Conservation (phyloP, 805 yeast genomes). For the Dipodascus albidus region DNA sequence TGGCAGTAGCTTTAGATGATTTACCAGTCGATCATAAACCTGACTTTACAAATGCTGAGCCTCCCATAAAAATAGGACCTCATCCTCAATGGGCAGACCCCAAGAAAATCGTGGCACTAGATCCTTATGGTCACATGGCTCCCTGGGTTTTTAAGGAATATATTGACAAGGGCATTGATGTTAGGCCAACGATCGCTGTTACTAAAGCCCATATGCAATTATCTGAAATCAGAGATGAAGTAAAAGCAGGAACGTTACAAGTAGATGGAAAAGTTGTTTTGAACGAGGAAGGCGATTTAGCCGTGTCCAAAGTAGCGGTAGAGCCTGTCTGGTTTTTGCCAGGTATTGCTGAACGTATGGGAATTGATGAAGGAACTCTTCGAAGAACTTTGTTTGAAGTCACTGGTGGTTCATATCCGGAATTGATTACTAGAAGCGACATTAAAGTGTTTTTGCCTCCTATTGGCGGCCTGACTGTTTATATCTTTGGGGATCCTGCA, state of each 20-base stretch:
- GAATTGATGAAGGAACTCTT: slow-evolving; percentile 42
- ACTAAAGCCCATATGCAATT: slow-evolving; percentile 56
- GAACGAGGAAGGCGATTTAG: slow-evolving; percentile 48
- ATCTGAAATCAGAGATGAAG: slow-evolving; percentile 46
- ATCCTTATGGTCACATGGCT: slow-evolving; percentile 56
- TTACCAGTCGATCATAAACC: slow-evolving; percentile 41
- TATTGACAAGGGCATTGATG: slow-evolving; percentile 38
- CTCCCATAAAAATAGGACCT: slow-evolving; percentile 44
- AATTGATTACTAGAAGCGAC: slow-evolving; percentile 55
- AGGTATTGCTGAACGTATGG: slow-evolving; percentile 54
- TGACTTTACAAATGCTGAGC: slow-evolving; percentile 53
- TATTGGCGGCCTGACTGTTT: slow-evolving; percentile 56
- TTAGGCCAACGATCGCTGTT: slow-evolving; percentile 54
- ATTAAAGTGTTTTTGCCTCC: slow-evolving; percentile 57
- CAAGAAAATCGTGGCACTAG: slow-evolving; percentile 52
- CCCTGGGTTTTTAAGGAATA: slow-evolving; percentile 44
- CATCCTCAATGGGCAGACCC: slow-evolving; percentile 45
- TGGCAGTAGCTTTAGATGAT: slow-evolving; percentile 52
- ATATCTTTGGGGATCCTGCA: slow-evolving; percentile 52
- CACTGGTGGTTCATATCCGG: slow-evolving; percentile 64
- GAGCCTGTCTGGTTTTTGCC: slow-evolving; percentile 67
- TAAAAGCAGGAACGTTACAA: slow-evolving; percentile 37
- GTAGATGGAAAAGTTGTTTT: slow-evolving; percentile 54
- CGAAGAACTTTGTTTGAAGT: slow-evolving; percentile 54
- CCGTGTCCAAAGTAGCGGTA: slow-evolving; percentile 52